Evolutionary conservation across 805 yeast genomes (phyloP).

Genomic region (Zygotorulaspora danielsina): DNA sequence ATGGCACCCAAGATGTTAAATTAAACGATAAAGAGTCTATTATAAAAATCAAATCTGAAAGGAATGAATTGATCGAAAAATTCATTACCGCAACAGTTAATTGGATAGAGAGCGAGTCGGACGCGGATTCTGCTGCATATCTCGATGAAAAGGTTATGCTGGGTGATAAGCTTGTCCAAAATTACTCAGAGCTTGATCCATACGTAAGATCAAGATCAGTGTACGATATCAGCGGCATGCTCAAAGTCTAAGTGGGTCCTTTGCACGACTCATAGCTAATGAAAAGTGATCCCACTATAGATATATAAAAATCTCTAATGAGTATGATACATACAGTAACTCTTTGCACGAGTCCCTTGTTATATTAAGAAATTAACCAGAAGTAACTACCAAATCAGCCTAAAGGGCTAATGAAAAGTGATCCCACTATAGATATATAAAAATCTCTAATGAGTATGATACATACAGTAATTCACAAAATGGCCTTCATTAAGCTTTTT

Average conservation of each 20-base stretch:
- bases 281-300: no score
- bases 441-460: no score
- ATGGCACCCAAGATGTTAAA: constrained; percentile 51
- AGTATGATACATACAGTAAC: no score
- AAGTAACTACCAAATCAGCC: no score
- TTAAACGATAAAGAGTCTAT: constrained; percentile 44
- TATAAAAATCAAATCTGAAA: constrained; percentile 44
- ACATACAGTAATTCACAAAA: no score
- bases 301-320: no score
- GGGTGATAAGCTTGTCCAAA: constrained; percentile 51
- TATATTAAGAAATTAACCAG: no score
- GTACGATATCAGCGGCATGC: constrained; percentile 70
- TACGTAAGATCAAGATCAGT: constrained; percentile 73
- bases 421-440: no score
- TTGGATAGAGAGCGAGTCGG: constrained; percentile 70
- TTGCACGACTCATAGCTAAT: no score
- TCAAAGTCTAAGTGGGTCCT: constrained; percentile 26
- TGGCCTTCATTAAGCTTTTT: no score
- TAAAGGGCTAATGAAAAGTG: no score
- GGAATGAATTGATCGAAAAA: constrained; percentile 49
- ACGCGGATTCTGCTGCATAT: constrained; percentile 45
- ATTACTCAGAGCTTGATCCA: constrained; percentile 71
- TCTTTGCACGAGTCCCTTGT: no score
- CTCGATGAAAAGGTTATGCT: constrained; percentile 52
- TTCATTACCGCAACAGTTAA: constrained; percentile 62